These are phyloP conservation scores for Herpetomonas samuelpessoai DNA, from an alignment of 208 protist genomes.

Conservation along the genomic window DNA sequence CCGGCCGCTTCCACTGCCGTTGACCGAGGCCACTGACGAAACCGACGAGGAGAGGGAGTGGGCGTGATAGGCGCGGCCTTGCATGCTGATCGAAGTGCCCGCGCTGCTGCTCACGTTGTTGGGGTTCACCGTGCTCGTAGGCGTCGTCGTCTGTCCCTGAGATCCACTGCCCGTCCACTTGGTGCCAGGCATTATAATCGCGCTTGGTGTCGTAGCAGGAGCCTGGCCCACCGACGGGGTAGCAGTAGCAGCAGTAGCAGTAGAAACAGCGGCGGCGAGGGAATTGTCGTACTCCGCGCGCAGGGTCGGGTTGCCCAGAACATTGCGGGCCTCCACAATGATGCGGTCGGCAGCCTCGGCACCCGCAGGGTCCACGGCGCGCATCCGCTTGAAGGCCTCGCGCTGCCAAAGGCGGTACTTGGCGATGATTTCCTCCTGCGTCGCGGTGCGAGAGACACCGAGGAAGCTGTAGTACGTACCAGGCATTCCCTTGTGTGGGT, in stretches of 20 bases:
- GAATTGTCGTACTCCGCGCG: conserved; percentile 69
- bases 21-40: not conserved
- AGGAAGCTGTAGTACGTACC: conserved; percentile 88
- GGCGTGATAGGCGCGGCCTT: not conserved
- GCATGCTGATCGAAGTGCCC: not conserved
- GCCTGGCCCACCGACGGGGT: too few species aligned
- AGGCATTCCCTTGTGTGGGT: conserved; percentile 59
- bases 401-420: conserved; percentile 62
- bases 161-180: conserved; percentile 17
- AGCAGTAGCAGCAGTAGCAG: conserved; percentile 9
- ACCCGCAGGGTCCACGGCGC: conserved; percentile 38
- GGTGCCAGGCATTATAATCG: conserved; percentile 28
- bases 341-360: conserved; percentile 68
- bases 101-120: not conserved
- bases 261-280: conserved; percentile 13
- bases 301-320: conserved; percentile 57
- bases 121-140: not conserved
- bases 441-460: conserved; percentile 33
- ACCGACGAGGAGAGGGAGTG: not conserved
- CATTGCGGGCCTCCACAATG: conserved; percentile 81
- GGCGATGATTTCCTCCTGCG: conserved; percentile 44
- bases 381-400: conserved; percentile 60
- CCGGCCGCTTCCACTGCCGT: not conserved
- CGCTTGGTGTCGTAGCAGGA: too few species aligned
- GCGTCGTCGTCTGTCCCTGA: conserved; percentile 31